Base-by-base conservation (phyloP, 495 filamentous ascomycete species). In the Tricharina praecox region DNA sequence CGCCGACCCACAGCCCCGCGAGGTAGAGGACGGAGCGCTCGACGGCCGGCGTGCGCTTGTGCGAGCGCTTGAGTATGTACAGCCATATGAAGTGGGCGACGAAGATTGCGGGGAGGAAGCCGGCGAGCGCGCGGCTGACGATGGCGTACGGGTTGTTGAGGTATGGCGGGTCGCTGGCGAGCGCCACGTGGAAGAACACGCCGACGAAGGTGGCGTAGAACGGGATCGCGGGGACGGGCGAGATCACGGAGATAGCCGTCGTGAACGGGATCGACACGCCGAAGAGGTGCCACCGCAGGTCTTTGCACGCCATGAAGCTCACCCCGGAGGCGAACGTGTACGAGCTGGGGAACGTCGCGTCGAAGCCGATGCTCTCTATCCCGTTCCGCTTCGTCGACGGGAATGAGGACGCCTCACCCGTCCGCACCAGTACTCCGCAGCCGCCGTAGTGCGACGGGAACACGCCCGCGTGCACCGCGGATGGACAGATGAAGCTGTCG, bases 401-500 rank as follows among this genome's bases (percentile, higher is more conserved):
- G 56, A 74, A 93, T 33, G 74, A 67, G 49, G 73, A 69, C 45
- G 77, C 73, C 23, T 74, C 66, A 23, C 85, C 85, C n/a, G 78
- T 63, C 13, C 85, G 67, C 40, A 69, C 68, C 21, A 77, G 70
- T 13, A 85, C 75, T 39, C 82, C 85, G 52, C 85, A 93, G 2
- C 85, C 85, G 18, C 85, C 85, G 8, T 67, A 66, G 0, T 68
- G 61, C 51, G 85, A 71, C 11, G 73, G 73, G 44, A 86, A 72
- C 34, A 82, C 55, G 9, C 85, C 84, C 0, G 80, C 71, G 58
- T 93, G 85, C 30, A 93, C 79, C 4, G 84, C 84, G 9, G 83
- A 67, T 37, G 77, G 75, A 59, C 85, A 93, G 47, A 90, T 74
- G 53, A 84, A 84, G 16, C 83, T 88, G 56, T 93, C 85, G 1